These are phyloP conservation scores for Byssoonygena ceratinophila DNA, from an alignment of 2,329 filamentous ascomycete genomes.

Conservation along the genomic window DNA sequence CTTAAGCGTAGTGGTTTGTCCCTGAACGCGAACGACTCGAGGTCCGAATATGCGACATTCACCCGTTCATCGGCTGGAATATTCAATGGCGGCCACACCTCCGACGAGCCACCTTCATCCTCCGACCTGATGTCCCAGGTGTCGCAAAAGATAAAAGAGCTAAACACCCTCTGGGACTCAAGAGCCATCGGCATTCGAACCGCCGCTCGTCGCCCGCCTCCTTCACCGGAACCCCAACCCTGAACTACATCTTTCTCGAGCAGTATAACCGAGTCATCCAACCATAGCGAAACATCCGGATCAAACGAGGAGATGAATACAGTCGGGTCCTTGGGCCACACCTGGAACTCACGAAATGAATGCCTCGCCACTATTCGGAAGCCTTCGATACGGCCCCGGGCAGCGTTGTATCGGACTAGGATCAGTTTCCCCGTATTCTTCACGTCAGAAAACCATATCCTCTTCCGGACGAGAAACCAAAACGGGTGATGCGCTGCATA, in stretches of 20 bases:
- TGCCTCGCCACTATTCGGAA: constrained; percentile 63
- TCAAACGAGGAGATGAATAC: constrained; percentile 64
- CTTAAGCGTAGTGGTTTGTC: constrained; percentile 43
- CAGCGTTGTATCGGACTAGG: constrained; percentile 63
- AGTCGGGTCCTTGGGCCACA: constrained; percentile 55
- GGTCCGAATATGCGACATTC: constrained; percentile 36
- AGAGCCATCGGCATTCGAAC: constrained; percentile 47
- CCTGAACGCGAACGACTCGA: constrained; percentile 28
- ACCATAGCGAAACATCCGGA: constrained; percentile 58
- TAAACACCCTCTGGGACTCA: constrained; percentile 47
- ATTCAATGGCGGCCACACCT: constrained; percentile 61
- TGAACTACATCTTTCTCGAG: constrained; percentile 33
- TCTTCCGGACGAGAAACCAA: constrained; percentile 73
- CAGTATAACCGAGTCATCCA: constrained; percentile 61
- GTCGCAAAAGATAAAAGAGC: constrained; percentile 57
- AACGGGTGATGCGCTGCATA: constrained; percentile 64
- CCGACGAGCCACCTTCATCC: background rate
- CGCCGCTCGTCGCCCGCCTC: constrained; percentile 30
- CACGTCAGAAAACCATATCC: constrained; percentile 75
- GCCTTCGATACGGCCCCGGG: constrained; percentile 65
- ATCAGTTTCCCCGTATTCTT: constrained; percentile 64
- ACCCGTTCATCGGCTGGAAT: constrained; percentile 56
- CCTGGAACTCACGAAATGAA: constrained; percentile 43
- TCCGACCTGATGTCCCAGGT: constrained; percentile 21
- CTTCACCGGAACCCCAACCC: constrained; percentile 15